phyloP scores from a whole-genome alignment of 2,329 filamentous ascomycete species.

The Triangularia setosa region DNA sequence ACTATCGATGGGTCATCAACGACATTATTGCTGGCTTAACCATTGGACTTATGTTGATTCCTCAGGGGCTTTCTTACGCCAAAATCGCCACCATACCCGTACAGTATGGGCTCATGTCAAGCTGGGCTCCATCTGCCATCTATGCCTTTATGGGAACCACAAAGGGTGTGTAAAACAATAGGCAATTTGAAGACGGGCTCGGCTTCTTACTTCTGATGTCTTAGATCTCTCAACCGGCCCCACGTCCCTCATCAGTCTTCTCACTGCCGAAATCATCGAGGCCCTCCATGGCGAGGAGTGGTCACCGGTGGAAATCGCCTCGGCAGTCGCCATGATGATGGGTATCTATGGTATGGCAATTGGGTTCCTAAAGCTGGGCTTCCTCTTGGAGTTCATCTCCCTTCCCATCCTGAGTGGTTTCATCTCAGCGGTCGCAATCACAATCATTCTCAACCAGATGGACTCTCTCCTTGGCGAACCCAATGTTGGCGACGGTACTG shows the following conservation, averaged over 20 bases:
- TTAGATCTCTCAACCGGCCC: conserved; percentile 59
- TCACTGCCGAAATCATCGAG: conserved; percentile 58
- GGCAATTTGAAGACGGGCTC: background rate
- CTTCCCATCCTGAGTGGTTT: conserved; percentile 62
- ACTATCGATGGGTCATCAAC: conserved; percentile 56
- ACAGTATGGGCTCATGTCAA: conserved; percentile 56
- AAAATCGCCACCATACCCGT: conserved; percentile 60
- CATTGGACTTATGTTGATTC: conserved; percentile 57
- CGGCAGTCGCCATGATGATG: conserved; percentile 60
- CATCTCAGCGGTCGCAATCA: conserved; percentile 62
- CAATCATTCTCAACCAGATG: conserved; percentile 63
- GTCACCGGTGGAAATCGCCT: conserved; percentile 52
- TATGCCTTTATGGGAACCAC: conserved; percentile 60
- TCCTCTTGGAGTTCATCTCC: conserved; percentile 63
- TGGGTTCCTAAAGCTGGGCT: conserved; percentile 60
- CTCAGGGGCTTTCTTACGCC: conserved; percentile 59
- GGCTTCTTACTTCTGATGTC: background rate
- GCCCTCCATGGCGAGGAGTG: conserved; percentile 48
- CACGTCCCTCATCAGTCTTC: conserved; percentile 60
- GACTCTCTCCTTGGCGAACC: conserved; percentile 55
- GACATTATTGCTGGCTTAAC: conserved; percentile 60
- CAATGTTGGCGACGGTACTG: conserved; percentile 48
- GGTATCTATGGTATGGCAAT: conserved; percentile 57
- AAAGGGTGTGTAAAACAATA: conserved; percentile 42
- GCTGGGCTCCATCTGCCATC: conserved; percentile 54